Conservation (phyloP, 202 grass and related monocot genomes). For the Panicum hallii region DNA sequence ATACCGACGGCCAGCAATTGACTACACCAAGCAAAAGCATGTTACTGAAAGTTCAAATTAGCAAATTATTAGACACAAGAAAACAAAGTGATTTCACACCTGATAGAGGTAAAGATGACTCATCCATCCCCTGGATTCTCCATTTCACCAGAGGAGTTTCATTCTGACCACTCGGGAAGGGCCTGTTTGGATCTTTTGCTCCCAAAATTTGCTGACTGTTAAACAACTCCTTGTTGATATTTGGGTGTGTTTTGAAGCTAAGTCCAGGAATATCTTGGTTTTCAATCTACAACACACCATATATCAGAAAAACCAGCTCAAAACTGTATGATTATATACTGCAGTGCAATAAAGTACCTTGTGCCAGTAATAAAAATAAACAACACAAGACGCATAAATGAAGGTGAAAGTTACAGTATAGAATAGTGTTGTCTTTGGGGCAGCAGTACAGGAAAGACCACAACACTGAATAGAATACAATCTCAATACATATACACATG, state of each 20-base stretch:
- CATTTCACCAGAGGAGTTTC: conserved; percentile 90
- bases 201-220: conserved; percentile 80
- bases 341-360: background rate
- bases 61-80: conserved; percentile 29
- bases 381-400: background rate
- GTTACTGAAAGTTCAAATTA: conserved; percentile 26
- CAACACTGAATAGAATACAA: background rate
- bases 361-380: background rate
- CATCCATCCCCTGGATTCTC: conserved; percentile 88
- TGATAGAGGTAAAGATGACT: conserved; percentile 74
- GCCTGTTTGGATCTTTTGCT: conserved; percentile 93
- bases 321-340: conserved; percentile 1
- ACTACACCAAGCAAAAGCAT: conserved; percentile 47
- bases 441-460: background rate
- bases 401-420: background rate
- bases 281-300: conserved; percentile 64
- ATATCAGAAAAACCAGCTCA: conserved; percentile 35
- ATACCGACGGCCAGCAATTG: conserved; percentile 91
- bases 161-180: conserved; percentile 89
- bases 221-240: conserved; percentile 92
- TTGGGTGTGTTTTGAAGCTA: conserved; percentile 88
- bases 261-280: conserved; percentile 74
- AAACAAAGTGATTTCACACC: conserved; percentile 49
- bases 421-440: too few relatives aligned
- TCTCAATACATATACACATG: background rate